Conservation (phyloP, 2,329 filamentous ascomycete genomes). For the Penicillium aurantiogriseum region DNA sequence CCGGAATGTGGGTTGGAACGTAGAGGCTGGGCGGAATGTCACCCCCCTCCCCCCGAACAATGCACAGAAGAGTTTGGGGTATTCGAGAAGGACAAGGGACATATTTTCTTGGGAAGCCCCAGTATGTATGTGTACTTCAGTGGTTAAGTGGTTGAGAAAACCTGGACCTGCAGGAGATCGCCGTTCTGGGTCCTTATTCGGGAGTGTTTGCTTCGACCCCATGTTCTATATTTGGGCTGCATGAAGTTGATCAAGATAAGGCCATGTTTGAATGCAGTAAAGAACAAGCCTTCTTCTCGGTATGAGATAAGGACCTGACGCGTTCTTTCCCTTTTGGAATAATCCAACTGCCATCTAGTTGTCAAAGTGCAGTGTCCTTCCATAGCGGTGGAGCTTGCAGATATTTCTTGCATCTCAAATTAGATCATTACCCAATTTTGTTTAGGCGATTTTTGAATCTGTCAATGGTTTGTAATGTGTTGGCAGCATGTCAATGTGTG, state of each 20-base stretch:
- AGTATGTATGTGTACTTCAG: background rate
- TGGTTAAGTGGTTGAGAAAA: background rate
- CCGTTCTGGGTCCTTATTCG: background rate
- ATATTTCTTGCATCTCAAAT: conserved; percentile 1
- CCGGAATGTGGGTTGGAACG: conserved; percentile 32
- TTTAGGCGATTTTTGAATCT: background rate
- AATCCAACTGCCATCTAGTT: background rate
- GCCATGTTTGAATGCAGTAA: conserved; percentile 9
- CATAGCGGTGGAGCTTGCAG: background rate
- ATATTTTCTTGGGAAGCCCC: background rate
- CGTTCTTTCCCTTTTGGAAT: background rate
- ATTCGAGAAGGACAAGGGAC: conserved; percentile 26
- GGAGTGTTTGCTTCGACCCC: conserved; percentile 5
- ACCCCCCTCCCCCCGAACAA: conserved; percentile 25
- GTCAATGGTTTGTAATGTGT: background rate
- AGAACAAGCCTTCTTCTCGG: background rate
- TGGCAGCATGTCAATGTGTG: background rate
- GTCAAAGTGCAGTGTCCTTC: background rate
- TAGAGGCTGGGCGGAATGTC: conserved; percentile 34
- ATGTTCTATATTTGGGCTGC: conserved; percentile 25
- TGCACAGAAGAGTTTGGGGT: conserved; percentile 27
- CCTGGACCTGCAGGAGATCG: conserved; percentile 17
- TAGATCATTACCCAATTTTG: conserved; percentile 7
- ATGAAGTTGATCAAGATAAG: conserved; percentile 4
- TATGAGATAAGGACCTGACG: background rate